Evolutionary conservation across 192 early-diverging fungal genomes (phyloP).

Genomic region (Lunasporangiospora selenospora): DNA sequence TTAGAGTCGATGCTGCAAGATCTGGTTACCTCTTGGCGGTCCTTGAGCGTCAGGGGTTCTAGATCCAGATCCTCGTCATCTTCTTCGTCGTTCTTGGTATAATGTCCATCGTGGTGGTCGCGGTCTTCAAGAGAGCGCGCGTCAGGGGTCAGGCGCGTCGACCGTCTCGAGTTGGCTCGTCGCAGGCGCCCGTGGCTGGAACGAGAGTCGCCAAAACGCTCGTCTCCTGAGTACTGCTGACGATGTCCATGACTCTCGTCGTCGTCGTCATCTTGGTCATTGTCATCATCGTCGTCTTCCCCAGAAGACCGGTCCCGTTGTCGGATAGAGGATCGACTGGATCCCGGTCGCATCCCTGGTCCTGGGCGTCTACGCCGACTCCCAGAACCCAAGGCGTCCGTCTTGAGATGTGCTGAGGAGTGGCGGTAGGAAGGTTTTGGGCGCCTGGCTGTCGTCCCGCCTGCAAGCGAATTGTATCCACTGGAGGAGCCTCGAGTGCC

Average conservation of each 20-base stretch:
- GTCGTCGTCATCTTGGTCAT: constrained; percentile 9
- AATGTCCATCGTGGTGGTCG: constrained; percentile 14
- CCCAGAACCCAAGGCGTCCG: constrained; percentile 11
- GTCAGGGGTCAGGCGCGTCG: not conserved
- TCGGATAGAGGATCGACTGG: constrained; percentile 33
- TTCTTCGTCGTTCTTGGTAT: constrained; percentile 5
- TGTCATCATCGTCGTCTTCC: not conserved
- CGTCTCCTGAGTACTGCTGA: constrained; percentile 12
- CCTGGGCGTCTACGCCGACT: constrained; percentile 29
- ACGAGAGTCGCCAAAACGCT: constrained; percentile 18
- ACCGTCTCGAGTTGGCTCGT: constrained; percentile 12
- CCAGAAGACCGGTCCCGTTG: constrained; percentile 11
- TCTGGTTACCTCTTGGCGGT: constrained; percentile 49
- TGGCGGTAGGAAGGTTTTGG: constrained; percentile 24
- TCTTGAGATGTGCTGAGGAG: constrained; percentile 13
- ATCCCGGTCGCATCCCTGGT: constrained; percentile 15
- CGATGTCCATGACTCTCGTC: constrained; percentile 21
- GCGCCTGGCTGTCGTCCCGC: constrained; percentile 1
- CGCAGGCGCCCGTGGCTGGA: constrained; percentile 25
- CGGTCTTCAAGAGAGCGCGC: no score
- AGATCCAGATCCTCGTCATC: constrained; percentile 21
- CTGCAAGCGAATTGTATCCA: not conserved
- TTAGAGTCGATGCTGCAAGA: no score
- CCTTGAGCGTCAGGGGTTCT: constrained; percentile 40
- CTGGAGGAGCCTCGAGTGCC: constrained; percentile 1